These are phyloP conservation scores for Lagenidium sp. DNA, from an alignment of 352 stramenopile species.

Conservation along the genomic window DNA sequence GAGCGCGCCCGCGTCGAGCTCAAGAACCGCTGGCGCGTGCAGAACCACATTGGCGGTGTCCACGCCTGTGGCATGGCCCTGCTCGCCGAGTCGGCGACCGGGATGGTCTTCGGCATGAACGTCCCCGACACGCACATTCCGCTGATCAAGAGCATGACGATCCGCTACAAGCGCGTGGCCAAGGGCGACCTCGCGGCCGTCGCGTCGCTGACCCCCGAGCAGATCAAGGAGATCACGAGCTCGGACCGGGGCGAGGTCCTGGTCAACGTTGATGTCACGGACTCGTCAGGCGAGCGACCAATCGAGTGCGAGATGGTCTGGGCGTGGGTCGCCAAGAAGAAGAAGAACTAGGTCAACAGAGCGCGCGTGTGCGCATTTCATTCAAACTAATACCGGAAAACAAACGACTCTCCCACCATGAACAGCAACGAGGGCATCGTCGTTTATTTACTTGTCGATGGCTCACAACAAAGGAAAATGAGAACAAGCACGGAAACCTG, in stretches of 20 bases:
- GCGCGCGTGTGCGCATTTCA: background rate
- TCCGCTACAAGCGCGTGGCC: conserved; percentile 66
- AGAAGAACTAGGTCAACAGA: conserved; percentile 9
- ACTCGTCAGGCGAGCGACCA: conserved; percentile 55
- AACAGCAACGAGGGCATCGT: too few species aligned
- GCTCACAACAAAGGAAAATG: too few species aligned
- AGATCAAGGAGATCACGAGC: conserved; percentile 50
- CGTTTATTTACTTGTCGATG: too few species aligned
- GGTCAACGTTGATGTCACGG: conserved; percentile 66
- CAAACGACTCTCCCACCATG: too few species aligned
- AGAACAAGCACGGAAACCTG: too few species aligned
- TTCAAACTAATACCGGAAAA: background rate
- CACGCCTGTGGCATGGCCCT: conserved; percentile 85
- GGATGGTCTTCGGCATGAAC: conserved; percentile 83
- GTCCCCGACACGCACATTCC: conserved; percentile 73
- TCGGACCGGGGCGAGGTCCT: conserved; percentile 68
- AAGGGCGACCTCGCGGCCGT: conserved; percentile 65
- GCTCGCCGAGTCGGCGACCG: conserved; percentile 71
- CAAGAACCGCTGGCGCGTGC: conserved; percentile 64
- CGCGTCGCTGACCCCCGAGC: conserved; percentile 52
- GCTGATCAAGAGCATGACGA: conserved; percentile 78
- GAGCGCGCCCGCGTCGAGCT: conserved; percentile 39
- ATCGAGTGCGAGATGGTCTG: conserved; percentile 83
- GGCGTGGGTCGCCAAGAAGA: conserved; percentile 75
- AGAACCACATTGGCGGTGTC: conserved; percentile 86